phyloP scores from a whole-genome alignment of 169 alveolate genomes.

The Plasmodium coatneyi region DNA sequence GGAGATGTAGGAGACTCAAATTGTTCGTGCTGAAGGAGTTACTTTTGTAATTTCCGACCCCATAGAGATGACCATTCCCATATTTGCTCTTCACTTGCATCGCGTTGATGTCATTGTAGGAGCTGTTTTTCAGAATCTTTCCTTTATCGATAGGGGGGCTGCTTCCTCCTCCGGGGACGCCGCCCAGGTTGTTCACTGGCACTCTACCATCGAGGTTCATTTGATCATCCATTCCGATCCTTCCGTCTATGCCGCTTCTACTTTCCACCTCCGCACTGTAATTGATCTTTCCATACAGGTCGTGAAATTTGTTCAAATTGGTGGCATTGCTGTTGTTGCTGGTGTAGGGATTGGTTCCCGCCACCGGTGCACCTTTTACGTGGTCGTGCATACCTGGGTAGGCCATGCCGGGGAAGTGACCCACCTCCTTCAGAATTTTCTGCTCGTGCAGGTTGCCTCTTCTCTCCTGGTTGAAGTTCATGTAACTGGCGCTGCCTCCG shows the following conservation, averaged over 20 bases:
- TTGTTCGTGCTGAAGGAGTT: slow-evolving; percentile 38
- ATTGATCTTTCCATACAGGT: slow-evolving; percentile 1
- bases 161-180: background rate
- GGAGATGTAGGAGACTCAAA: background rate
- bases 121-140: slow-evolving; percentile 4
- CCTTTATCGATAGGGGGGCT: background rate
- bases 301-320: slow-evolving; percentile 22
- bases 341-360: background rate
- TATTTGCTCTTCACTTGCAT: background rate
- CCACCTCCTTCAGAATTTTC: background rate
- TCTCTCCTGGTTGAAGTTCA: background rate
- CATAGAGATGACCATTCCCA: background rate
- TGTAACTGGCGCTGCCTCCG: background rate
- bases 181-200: background rate
- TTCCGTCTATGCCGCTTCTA: background rate
- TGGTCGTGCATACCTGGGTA: background rate
- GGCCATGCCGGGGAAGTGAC: background rate
- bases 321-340: background rate
- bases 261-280: background rate
- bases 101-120: slow-evolving; percentile 14
- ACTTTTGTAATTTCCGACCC: slow-evolving; percentile 13
- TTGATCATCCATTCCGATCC: background rate
- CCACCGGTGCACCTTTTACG: background rate
- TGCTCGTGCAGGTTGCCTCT: background rate
- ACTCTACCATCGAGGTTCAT: background rate